Evolutionary conservation across 225 moss, liverwort and hornwort species (phyloP), one percentile per base, ranked within the genome.

Genomic region (Ulota crispa): DNA sequence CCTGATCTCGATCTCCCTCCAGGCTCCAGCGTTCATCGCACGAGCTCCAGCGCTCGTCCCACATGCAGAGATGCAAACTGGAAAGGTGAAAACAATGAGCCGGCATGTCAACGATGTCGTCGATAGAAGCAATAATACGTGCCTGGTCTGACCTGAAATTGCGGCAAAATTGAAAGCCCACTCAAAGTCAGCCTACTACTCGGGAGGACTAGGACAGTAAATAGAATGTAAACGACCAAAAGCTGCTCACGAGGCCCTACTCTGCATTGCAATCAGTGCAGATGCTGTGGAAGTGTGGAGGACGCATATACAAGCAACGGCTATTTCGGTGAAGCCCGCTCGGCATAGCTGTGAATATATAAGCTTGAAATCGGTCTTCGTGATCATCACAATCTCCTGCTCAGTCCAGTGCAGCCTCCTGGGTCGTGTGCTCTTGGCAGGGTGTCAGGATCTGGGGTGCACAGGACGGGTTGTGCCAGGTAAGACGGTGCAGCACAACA

Each of bases 281-380:
- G 77, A 64, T 77, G 64, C 52, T 64, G 31, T 16, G 9, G 32
- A 52, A 64, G 34, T 77, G 14, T 16, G 9, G 64, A 52, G 77
- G 34, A 77, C 64, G 77, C 77, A 34, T 64, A 50, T 50, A 32
- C 45, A 45, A 45, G 45, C 14, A 31, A 76, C 77, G 64, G 34
- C 77, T 77, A 64, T 65, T 50, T 50, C 34, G 32, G 10, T 13
- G 6, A 15, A 50, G 50, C 50, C 18, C 50, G 50, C 50, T 50
- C 5, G 50, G 76, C 77, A 50, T 65, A 30, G 64, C 64, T 64
- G 64, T 10, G 34, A 18, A 16, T 50, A 77, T 64, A 64, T 64
- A 77, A 64, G 34, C 64, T 6, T 50, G 52, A n/a, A 77, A 30
- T 15, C 50, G 50, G 1, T 1, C 50, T 1, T 18, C 1, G 16